Percentiles rank a stretch among this genome's conserved stretches.
These are phyloP conservation scores for Candida railenensis DNA, from an alignment of 805 yeast species.

Conservation along the genomic window DNA sequence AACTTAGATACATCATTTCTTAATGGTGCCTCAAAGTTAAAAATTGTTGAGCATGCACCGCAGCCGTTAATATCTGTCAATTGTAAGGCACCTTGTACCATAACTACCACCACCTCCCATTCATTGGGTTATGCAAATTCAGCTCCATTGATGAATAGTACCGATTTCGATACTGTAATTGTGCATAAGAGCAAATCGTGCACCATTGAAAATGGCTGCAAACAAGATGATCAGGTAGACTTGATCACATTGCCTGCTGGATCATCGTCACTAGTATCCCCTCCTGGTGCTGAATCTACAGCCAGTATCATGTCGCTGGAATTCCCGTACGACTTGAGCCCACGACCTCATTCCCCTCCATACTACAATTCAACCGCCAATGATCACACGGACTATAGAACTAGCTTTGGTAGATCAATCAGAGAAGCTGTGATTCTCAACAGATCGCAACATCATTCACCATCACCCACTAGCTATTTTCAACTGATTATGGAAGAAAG, in stretches of 20 bases:
- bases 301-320: neutral
- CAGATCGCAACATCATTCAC: neutral
- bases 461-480: slow-evolving; percentile 11
- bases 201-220: neutral
- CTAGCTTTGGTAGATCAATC: neutral
- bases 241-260: neutral
- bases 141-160: neutral
- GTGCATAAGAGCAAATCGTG: neutral
- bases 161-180: neutral
- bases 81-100: no score
- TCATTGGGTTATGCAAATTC: neutral
- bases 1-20: no score
- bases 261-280: neutral
- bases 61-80: no score
- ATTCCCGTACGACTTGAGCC: neutral
- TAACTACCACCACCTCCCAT: no score
- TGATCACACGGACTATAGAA: neutral
- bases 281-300: neutral
- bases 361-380: neutral
- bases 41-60: no score
- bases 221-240: neutral
- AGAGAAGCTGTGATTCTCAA: neutral
- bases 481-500: slow-evolving; percentile 29
- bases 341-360: slow-evolving; percentile 2
- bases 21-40: no score